Percentiles rank a stretch among this genome's conserved stretches.
phyloP scores from a whole-genome alignment of 768 basidiomycete genomes.

The Kwoniella mangroviensis region DNA sequence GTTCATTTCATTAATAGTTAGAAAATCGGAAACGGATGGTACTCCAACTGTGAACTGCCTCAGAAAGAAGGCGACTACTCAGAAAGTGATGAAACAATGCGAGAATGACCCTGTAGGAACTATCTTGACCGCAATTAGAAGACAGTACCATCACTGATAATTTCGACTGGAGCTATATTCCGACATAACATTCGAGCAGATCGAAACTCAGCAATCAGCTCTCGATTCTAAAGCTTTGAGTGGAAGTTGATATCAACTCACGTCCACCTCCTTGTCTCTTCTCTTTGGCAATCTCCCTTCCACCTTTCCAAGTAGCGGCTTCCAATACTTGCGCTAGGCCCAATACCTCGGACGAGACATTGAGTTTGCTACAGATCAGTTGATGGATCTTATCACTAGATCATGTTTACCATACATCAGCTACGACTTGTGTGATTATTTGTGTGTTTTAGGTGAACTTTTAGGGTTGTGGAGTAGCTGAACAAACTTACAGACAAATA shows the following conservation, averaged over 20 bases:
- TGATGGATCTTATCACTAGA: slow-evolving; percentile 78
- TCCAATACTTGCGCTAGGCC: slow-evolving; percentile 87
- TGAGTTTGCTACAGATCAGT: slow-evolving; percentile 68
- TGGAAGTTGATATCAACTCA: slow-evolving; percentile 22
- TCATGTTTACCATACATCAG: background rate
- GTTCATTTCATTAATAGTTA: too few species aligned
- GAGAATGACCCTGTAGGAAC: too few species aligned
- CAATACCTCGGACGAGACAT: slow-evolving; percentile 64
- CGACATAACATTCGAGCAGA: background rate
- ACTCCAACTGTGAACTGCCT: too few species aligned
- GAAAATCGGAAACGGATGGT: too few species aligned
- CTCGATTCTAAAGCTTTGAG: background rate
- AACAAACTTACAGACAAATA: slow-evolving; percentile 73
- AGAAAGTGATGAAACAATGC: too few species aligned
- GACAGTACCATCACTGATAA: slow-evolving; percentile 28
- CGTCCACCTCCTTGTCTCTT: slow-evolving; percentile 74
- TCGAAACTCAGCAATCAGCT: background rate
- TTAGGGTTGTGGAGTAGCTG: background rate
- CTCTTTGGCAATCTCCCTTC: slow-evolving; percentile 84
- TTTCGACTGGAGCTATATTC: slow-evolving; percentile 22
- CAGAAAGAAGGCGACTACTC: too few species aligned
- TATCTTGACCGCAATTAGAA: background rate
- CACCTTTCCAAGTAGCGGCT: slow-evolving; percentile 95
- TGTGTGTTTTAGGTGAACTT: background rate
- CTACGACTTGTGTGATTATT: background rate